Percentiles rank a stretch among this genome's conserved stretches.
Evolutionary conservation across 1,284 basidiomycete genomes (phyloP).

Genomic region (Paramarasmius palmivorus): DNA sequence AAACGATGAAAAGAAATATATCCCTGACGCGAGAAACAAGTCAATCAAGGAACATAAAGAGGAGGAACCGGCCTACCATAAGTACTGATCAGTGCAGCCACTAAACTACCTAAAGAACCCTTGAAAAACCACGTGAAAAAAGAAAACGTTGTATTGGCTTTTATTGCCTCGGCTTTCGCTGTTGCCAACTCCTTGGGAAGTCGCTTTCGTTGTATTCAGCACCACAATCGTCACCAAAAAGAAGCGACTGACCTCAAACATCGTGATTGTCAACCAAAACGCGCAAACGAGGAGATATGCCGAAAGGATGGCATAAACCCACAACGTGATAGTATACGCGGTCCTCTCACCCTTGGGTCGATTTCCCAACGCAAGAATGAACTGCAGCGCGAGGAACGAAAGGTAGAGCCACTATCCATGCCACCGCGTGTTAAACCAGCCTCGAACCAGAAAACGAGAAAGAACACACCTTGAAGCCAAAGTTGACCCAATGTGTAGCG

Average conservation of each 20-base stretch:
- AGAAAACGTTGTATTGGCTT: conserved; percentile 22
- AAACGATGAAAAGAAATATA: conserved; percentile 73
- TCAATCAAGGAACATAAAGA: not conserved
- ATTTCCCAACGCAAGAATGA: conserved; percentile 84
- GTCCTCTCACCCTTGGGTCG: conserved; percentile 82
- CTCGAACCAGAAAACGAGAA: conserved; percentile 67
- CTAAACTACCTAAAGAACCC: conserved; percentile 68
- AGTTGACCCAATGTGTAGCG: conserved; percentile 76
- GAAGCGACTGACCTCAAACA: conserved; percentile 51
- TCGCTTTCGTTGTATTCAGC: no score
- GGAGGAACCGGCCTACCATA: conserved; percentile 36
- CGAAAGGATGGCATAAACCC: conserved; percentile 28
- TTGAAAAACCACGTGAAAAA: conserved; percentile 28
- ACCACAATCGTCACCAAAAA: not conserved
- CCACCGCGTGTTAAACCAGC: conserved; percentile 25
- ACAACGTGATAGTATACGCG: conserved; percentile 73
- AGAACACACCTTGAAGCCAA: conserved; percentile 74
- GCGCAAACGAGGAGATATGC: conserved; percentile 72
- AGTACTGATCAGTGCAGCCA: conserved; percentile 75
- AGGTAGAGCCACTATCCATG: not conserved
- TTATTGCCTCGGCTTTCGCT: conserved; percentile 36
- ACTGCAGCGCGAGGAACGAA: conserved; percentile 29
- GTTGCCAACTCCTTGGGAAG: conserved; percentile 35
- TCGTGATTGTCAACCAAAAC: conserved; percentile 66
- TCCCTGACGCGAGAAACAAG: conserved; percentile 32